These are phyloP conservation scores for Aspergillus panamensis DNA, from an alignment of 495 filamentous ascomycete genomes.

Conservation along the genomic window DNA sequence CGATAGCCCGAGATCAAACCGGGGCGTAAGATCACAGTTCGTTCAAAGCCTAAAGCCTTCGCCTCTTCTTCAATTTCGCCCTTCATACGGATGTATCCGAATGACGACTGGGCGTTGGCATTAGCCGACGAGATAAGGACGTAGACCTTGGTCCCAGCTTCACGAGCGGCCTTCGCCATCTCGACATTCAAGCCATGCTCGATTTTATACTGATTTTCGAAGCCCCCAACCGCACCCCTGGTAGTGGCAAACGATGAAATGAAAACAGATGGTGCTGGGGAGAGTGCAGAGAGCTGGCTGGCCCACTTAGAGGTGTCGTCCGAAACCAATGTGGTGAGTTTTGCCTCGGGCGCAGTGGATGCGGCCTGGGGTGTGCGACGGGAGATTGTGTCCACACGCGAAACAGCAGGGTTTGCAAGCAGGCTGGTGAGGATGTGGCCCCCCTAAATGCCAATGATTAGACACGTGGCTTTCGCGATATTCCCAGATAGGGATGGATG, in stretches of 20 bases:
- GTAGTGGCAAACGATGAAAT: slow-evolving; percentile 69
- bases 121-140: slow-evolving; percentile 63
- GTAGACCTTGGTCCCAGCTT: slow-evolving; percentile 60
- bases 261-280: slow-evolving; percentile 56
- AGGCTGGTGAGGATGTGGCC: slow-evolving; percentile 48
- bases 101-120: slow-evolving; percentile 41
- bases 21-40: slow-evolving; percentile 69
- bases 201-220: slow-evolving; percentile 71
- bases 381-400: slow-evolving; percentile 47
- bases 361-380: slow-evolving; percentile 39
- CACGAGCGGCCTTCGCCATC: slow-evolving; percentile 61
- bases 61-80: slow-evolving; percentile 75
- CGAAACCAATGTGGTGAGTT: slow-evolving; percentile 44
- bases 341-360: slow-evolving; percentile 31
- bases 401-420: slow-evolving; percentile 34
- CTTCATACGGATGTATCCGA: slow-evolving; percentile 73
- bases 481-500: not conserved
- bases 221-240: slow-evolving; percentile 58
- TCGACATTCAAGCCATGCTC: slow-evolving; percentile 73
- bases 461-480: not conserved
- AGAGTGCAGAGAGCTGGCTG: slow-evolving; percentile 45
- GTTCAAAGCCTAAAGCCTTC: slow-evolving; percentile 65
- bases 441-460: slow-evolving; percentile 31
- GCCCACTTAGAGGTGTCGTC: slow-evolving; percentile 55
- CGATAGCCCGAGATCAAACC: slow-evolving; percentile 71